phyloP scores from a whole-genome alignment of 2,329 filamentous ascomycete species.

The Fusarium vanettenii region DNA sequence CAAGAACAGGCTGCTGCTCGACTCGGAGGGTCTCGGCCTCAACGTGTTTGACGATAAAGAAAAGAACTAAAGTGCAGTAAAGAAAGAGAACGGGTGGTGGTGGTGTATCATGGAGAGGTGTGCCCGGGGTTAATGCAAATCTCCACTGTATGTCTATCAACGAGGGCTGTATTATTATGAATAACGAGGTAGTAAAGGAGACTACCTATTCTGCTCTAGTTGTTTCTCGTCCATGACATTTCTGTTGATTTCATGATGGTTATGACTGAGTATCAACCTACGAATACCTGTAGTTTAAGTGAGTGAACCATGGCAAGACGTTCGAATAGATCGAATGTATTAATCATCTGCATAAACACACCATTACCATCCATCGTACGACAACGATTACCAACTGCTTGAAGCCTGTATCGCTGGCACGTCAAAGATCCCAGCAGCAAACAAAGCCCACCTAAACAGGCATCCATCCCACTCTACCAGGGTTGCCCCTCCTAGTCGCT shows the following conservation, averaged over 20 bases:
- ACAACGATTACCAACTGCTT: background rate
- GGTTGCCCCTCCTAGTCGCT: constrained; percentile 27
- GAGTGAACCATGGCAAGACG: background rate
- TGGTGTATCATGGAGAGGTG: constrained; percentile 11
- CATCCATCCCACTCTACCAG: constrained; percentile 14
- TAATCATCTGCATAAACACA: background rate
- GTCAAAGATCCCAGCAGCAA: background rate
- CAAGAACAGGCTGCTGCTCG: constrained; percentile 94
- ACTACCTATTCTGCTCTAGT: constrained; percentile 41
- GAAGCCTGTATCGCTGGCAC: background rate
- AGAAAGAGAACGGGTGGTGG: background rate
- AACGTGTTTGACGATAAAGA: constrained; percentile 76
- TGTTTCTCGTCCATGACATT: background rate
- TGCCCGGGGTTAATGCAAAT: constrained; percentile 47
- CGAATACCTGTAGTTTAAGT: background rate
- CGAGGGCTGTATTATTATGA: constrained; percentile 46
- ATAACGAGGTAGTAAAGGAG: constrained; percentile 38
- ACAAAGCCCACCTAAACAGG: background rate
- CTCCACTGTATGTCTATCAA: constrained; percentile 60
- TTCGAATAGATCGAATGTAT: background rate
- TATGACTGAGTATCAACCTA: background rate
- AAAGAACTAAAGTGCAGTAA: constrained; percentile 47
- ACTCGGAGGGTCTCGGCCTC: constrained; percentile 88
- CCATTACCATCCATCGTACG: background rate
- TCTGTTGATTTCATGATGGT: background rate